Percentiles rank a stretch among this genome's conserved stretches.
Evolutionary conservation across 2,329 filamentous ascomycete genomes (phyloP).

Genomic region (Epichloe sylvatica): DNA sequence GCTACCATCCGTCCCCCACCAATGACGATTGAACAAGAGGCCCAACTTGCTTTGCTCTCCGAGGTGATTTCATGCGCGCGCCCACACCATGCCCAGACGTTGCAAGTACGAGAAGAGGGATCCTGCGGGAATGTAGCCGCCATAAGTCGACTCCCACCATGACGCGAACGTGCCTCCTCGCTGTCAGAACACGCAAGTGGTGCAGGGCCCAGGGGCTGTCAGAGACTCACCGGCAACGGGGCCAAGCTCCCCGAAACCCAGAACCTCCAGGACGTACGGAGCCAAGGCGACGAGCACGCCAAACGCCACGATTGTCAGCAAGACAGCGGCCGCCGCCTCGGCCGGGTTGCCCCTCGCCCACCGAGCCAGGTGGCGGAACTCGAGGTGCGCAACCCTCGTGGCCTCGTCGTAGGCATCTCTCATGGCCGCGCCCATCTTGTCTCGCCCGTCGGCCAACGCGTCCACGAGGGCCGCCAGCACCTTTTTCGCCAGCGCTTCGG

Average conservation of each 20-base stretch:
- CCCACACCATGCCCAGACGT: conserved; percentile 1
- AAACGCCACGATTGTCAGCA: background rate
- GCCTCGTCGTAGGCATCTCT: background rate
- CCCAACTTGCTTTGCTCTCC: too few relatives aligned
- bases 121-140: conserved; percentile 1
- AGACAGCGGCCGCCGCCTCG: background rate
- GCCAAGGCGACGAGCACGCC: background rate
- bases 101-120: conserved; percentile 2
- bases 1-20: too few relatives aligned
- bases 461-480: background rate
- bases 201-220: too few relatives aligned
- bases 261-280: background rate
- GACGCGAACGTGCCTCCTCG: conserved; percentile 3
- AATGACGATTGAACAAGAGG: too few relatives aligned
- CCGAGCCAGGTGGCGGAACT: background rate
- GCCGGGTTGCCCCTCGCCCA: background rate
- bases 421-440: background rate
- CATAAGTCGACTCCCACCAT: conserved; percentile 5
- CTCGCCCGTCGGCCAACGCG: background rate
- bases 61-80: background rate
- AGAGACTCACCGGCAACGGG: background rate
- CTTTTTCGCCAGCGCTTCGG: background rate
- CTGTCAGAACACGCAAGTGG: background rate
- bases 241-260: background rate
- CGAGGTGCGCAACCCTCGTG: background rate